Evolutionary conservation across 306 rosid species (phyloP).

Genomic region (Albizia julibrissin): DNA sequence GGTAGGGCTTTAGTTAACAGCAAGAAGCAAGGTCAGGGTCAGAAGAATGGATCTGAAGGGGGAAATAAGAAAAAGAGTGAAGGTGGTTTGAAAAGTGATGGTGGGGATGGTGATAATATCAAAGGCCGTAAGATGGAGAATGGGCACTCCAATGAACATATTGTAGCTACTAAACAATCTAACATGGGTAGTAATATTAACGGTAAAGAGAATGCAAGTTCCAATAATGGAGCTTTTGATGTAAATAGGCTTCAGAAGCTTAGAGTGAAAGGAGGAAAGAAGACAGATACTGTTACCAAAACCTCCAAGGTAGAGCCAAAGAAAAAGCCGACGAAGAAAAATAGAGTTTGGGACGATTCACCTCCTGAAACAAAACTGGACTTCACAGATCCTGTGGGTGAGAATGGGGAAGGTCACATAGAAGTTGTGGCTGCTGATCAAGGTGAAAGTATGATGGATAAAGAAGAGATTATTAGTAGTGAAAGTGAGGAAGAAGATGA

Average conservation of each 20-base stretch:
- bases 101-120: conserved; percentile 44
- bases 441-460: conserved; percentile 98
- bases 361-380: conserved; percentile 72
- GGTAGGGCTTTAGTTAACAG: conserved; percentile 51
- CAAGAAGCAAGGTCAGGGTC: conserved; percentile 68
- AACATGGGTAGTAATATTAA: conserved; percentile 51
- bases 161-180: conserved; percentile 51
- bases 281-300: conserved; percentile 62
- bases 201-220: conserved; percentile 73
- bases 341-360: conserved; percentile 89
- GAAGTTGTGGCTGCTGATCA: conserved; percentile 81
- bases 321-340: conserved; percentile 73
- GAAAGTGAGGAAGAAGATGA: conserved; percentile 93
- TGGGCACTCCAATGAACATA: conserved; percentile 61
- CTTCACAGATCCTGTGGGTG: conserved; percentile 72
- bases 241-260: conserved; percentile 92
- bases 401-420: conserved; percentile 60
- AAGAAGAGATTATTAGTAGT: conserved; percentile 85
- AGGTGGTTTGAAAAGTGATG: conserved; percentile 50
- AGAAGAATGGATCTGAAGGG: conserved; percentile 61
- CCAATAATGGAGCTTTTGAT: conserved; percentile 92
- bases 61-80: conserved; percentile 58
- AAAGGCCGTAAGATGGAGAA: conserved; percentile 65
- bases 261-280: conserved; percentile 75
- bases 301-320: conserved; percentile 73